A percentile compares a stretch with the other conserved stretches of the same genome.
Evolutionary conservation across 148 eudicot species (phyloP).

Genomic region (Dysphania ambrosioides): DNA sequence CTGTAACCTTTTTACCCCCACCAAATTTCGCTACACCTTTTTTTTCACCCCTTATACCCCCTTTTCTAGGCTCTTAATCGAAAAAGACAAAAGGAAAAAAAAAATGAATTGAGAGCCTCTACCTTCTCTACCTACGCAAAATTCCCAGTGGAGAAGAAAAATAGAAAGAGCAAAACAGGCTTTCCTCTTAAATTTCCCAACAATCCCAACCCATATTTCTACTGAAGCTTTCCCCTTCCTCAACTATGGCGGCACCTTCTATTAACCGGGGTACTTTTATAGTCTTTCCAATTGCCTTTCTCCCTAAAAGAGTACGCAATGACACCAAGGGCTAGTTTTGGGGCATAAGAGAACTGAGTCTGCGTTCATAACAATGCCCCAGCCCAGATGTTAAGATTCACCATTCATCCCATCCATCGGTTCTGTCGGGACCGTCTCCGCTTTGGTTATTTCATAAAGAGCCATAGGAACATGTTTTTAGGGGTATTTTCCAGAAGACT

Average conservation of each 20-base stretch:
- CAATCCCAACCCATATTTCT: conserved; percentile 25
- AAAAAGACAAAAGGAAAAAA: conserved; percentile 24
- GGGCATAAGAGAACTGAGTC: conserved; percentile 17
- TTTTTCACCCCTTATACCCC: conserved; percentile 9
- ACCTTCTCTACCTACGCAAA: conserved; percentile 53
- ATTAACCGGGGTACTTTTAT: neutral
- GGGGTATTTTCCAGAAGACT: conserved; percentile 94
- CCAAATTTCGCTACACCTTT: conserved; percentile 26
- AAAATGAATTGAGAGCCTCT: conserved; percentile 52
- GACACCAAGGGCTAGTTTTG: neutral
- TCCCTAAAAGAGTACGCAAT: neutral
- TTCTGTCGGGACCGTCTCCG: conserved; percentile 6
- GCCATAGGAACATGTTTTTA: conserved; percentile 35
- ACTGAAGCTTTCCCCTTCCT: conserved; percentile 17
- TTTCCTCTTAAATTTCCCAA: conserved; percentile 23
- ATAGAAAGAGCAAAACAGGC: conserved; percentile 18
- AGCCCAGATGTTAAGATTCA: conserved; percentile 8
- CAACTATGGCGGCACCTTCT: neutral
- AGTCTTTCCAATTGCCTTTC: too few species aligned
- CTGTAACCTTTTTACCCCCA: conserved; percentile 39
- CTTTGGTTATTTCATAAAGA: conserved; percentile 1
- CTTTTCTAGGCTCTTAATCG: conserved; percentile 25
- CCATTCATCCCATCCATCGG: neutral
- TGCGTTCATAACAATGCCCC: conserved; percentile 2
- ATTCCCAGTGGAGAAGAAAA: conserved; percentile 27